phyloP scores from a whole-genome alignment of 1,284 basidiomycete genomes.

The Paramarasmius palmivorus region DNA sequence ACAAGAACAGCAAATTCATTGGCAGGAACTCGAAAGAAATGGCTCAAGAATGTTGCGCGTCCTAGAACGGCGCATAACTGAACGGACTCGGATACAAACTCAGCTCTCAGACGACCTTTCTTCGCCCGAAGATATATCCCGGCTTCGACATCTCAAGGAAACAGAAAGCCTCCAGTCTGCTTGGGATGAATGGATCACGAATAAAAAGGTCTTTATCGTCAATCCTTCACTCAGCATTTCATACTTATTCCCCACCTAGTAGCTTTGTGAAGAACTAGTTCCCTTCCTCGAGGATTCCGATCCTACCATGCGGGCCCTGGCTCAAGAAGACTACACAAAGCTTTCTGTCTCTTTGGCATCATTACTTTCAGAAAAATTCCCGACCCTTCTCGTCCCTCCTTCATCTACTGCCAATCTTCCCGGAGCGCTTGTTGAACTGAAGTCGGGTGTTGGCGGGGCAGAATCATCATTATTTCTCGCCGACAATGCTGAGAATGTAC shows the following conservation, averaged over 20 bases:
- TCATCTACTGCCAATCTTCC: conserved; percentile 67
- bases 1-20: conserved; percentile 1
- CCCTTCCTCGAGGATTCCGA: conserved; percentile 77
- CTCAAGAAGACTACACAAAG: conserved; percentile 64
- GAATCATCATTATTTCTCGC: conserved; percentile 85
- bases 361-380: conserved; percentile 59
- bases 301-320: conserved; percentile 74
- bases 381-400: conserved; percentile 70
- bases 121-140: conserved; percentile 24
- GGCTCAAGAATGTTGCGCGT: conserved; percentile 40
- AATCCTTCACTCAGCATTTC: conserved; percentile 2
- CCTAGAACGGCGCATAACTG: conserved; percentile 40
- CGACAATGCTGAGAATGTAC: conserved; percentile 87
- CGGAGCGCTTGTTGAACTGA: conserved; percentile 81
- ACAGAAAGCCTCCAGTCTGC: conserved; percentile 27
- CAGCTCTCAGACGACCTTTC: conserved; percentile 30
- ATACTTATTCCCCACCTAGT: conserved; percentile 25
- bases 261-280: conserved; percentile 68
- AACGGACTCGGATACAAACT: conserved; percentile 34
- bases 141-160: conserved; percentile 29
- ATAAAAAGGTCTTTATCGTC: conserved; percentile 27
- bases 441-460: conserved; percentile 91
- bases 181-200: conserved; percentile 28
- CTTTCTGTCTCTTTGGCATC: conserved; percentile 51
- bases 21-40: conserved; percentile 23